These are phyloP conservation scores for Nakaseomyces glabratus DNA, from an alignment of 1,139 yeast species.

Conservation along the genomic window DNA sequence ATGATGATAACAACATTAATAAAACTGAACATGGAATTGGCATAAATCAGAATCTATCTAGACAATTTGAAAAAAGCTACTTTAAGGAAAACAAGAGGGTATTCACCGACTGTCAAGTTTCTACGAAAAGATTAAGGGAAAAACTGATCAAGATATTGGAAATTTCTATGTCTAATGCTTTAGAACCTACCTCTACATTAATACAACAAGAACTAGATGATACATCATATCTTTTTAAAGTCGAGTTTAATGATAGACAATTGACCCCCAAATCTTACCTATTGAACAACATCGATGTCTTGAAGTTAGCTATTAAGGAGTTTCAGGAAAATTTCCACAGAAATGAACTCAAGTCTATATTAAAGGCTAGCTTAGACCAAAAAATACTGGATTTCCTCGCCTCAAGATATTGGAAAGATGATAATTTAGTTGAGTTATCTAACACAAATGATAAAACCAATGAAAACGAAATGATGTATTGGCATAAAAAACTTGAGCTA, in stretches of 20 bases:
- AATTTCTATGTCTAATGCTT: slow-evolving; percentile 79
- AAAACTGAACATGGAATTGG: neutral
- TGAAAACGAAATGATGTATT: slow-evolving; percentile 58
- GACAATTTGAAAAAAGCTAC: slow-evolving; percentile 55
- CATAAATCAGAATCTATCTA: slow-evolving; percentile 37
- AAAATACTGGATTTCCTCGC: slow-evolving; percentile 79
- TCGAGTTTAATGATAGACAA: slow-evolving; percentile 89
- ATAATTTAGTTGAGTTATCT: slow-evolving; percentile 24
- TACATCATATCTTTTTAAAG: slow-evolving; percentile 85
- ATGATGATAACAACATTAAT: slow-evolving; percentile 5
- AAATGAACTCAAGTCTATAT: slow-evolving; percentile 65
- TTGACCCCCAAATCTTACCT: slow-evolving; percentile 89
- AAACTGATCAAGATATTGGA: slow-evolving; percentile 83
- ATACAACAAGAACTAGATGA: slow-evolving; percentile 92
- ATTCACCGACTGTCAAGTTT: slow-evolving; percentile 59
- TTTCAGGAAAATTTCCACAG: slow-evolving; percentile 77
- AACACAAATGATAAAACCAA: slow-evolving; percentile 13
- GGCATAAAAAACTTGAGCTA: slow-evolving; percentile 83
- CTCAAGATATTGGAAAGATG: slow-evolving; percentile 80
- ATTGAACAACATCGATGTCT: slow-evolving; percentile 81
- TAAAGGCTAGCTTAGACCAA: slow-evolving; percentile 83
- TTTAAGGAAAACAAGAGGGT: slow-evolving; percentile 53
- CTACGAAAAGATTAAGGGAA: slow-evolving; percentile 66
- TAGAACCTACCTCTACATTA: slow-evolving; percentile 78
- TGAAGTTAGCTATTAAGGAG: slow-evolving; percentile 82